Evolutionary conservation across 495 filamentous ascomycete species (phyloP), one percentile per base, ranked within the genome.

Genomic region (Penicillium egyptiacum): DNA sequence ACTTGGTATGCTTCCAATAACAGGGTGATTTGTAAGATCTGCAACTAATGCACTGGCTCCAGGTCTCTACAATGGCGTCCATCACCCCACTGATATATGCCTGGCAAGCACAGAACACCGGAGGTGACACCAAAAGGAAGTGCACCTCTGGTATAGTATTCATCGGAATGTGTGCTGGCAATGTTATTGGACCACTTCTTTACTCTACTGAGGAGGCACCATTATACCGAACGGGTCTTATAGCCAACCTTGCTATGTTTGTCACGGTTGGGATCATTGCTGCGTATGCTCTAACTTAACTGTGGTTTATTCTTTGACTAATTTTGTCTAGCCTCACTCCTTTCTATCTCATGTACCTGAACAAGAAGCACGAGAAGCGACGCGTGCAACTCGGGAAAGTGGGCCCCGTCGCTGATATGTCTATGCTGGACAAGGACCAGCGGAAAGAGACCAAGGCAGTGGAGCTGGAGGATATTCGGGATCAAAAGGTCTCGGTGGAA

Each of bases 291-390:
- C 42, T 19, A 35, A 2, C n/a, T n/a, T 3, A 8, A 17, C 10
- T 33, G 9, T 10, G 3, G 8, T 11, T 30, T 30, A 30, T 11
- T 31, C 1, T 22, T 23, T 30, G 28, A 42, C 39, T 55, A 10
- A 28, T 12, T 11, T 12, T 11, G 4, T 11, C 11, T 19, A 65
- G 64, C 1, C 14, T 70, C 5, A 61, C 40, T 1, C 56, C 59
- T 64, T 55, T 80, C 23, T 81, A 82, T 41, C 74, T 83, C 19
- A 71, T 75, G 55, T 71, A 68, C 17, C 64, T 81, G 22, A 83
- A 83, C 56, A 68, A 62, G n/a, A 58, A 66, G 35, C 79, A 83
- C 40, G 71, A 72, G 16, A 74, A 71, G 50, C 68, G 68, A 19
- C 68, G 80, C 14, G 68, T 72, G 37, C 72, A 67, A 20, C 60